A percentile compares a stretch with the other conserved stretches of the same genome.
Conservation (phyloP, 1,284 basidiomycete species). For the Rhodotorula glutinis region DNA sequence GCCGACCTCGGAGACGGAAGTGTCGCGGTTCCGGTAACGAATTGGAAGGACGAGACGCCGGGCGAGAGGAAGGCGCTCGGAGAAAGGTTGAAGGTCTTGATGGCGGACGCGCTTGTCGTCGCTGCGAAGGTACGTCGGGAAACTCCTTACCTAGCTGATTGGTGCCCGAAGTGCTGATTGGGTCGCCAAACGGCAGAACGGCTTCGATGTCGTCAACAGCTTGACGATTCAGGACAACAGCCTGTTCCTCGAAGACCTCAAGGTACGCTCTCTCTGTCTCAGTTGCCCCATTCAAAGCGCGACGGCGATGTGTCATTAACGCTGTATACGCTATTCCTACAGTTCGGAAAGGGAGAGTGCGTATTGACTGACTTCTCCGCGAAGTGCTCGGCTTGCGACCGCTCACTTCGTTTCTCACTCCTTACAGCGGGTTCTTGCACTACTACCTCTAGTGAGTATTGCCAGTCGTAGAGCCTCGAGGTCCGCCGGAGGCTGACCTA, state of each 20-base stretch:
- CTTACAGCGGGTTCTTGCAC: slow-evolving; percentile 35
- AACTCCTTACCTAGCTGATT: not conserved
- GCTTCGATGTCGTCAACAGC: slow-evolving; percentile 95
- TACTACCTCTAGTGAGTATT: slow-evolving; percentile 37
- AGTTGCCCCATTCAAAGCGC: fast-evolving
- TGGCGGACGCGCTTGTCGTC: slow-evolving; percentile 49
- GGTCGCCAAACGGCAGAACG: slow-evolving; percentile 53
- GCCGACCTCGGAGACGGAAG: slow-evolving; percentile 34
- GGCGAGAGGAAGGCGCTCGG: slow-evolving; percentile 65
- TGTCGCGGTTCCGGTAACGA: slow-evolving; percentile 28
- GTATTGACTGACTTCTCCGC: not conserved
- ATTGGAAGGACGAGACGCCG: slow-evolving; percentile 52
- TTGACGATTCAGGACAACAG: slow-evolving; percentile 93
- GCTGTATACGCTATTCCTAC: not conserved
- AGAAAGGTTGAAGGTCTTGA: slow-evolving; percentile 66
- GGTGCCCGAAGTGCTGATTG: not conserved
- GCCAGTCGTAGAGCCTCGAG: not conserved
- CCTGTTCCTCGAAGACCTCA: slow-evolving; percentile 67
- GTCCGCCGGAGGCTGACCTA: not conserved
- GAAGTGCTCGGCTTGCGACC: too few relatives aligned
- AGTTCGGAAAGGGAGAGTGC: slow-evolving; percentile 32
- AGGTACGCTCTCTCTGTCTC: slow-evolving; percentile 45
- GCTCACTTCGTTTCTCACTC: not conserved
- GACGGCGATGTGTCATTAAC: too few relatives aligned
- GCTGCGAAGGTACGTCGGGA: slow-evolving; percentile 36